Base-by-base conservation (phyloP, 1,139 yeast species). In the Pichia sp. region DNA sequence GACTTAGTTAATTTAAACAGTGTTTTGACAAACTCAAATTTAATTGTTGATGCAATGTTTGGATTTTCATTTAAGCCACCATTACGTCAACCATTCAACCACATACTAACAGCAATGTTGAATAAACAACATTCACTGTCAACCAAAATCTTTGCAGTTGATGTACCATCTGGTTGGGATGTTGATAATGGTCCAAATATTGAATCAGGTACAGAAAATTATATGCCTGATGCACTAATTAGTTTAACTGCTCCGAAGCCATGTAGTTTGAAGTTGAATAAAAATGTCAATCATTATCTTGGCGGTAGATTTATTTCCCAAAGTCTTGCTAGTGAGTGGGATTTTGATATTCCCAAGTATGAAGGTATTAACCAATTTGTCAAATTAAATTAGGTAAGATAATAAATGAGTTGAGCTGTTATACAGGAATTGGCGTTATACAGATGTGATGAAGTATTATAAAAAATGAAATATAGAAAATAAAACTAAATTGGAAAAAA, bases 161-260 rank as follows among this genome's bases (percentile, higher is more conserved):
- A 93, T 65, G 82, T 91, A 43, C 99, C 99, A 0, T 86, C 96
- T 0, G 96, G 97, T 0, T 93, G 99, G 99, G 95, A 90, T 65
- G 98, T 93, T 7, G 96, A 93, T 63, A 64, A 75, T 5, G 99
- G 99, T 0, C 96, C 95, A 0, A 62, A 67, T 0, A 71, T 67
- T 4, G 65, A 68, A 0, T 77, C 75, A 31, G 45, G 45, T 1
- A 75, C 78, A 5, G 62, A 70, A 19, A 63, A 74, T 31, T 67
- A 68, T 46, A 64, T 62, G 25, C 96, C 99, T 0, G 69, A 76
- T 7, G 81, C 82, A 60, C 73, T 93, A 52, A 81, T 93, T 10
- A 87, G 96, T 49, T 72, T 93, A 52, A 91, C 98, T 0, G 97
- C 96, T 0, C 99, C 99, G 6, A 93, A 93, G 65, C 95, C 95